phyloP scores from a whole-genome alignment of 2,329 filamentous ascomycete genomes.

The Beauveria brongniartii region DNA sequence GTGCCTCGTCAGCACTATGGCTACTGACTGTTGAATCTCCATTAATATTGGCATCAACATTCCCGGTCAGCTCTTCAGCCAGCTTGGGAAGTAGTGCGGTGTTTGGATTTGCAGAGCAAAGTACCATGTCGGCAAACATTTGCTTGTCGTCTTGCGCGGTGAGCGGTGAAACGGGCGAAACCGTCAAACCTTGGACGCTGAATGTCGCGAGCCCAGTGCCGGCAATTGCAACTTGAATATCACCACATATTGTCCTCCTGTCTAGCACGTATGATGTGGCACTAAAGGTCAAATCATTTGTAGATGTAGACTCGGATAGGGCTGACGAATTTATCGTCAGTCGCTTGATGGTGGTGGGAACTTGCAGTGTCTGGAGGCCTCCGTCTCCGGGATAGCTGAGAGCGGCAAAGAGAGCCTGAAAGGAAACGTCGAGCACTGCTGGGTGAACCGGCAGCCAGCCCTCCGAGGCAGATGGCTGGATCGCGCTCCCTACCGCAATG shows the following conservation, averaged over 20 bases:
- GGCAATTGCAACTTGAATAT: background rate
- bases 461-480: background rate
- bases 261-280: background rate
- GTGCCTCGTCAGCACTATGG: background rate
- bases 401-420: constrained; percentile 27
- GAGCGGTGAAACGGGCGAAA: background rate
- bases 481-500: constrained; percentile 2
- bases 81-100: background rate
- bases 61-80: background rate
- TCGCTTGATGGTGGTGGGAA: constrained; percentile 21
- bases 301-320: background rate
- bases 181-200: background rate
- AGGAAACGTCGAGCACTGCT: constrained; percentile 23
- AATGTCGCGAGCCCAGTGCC: background rate
- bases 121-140: constrained; percentile 2
- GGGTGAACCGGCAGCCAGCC: constrained; percentile 23
- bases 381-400: constrained; percentile 25
- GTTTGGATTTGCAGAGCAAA: background rate
- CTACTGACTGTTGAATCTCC: background rate
- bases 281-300: background rate
- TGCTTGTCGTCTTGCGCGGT: background rate
- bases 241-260: background rate
- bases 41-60: too few species aligned
- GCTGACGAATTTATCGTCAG: constrained; percentile 1
- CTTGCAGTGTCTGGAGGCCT: constrained; percentile 22